Conservation (phyloP, 2,329 filamentous ascomycete genomes). For the Fusarium sp. region DNA sequence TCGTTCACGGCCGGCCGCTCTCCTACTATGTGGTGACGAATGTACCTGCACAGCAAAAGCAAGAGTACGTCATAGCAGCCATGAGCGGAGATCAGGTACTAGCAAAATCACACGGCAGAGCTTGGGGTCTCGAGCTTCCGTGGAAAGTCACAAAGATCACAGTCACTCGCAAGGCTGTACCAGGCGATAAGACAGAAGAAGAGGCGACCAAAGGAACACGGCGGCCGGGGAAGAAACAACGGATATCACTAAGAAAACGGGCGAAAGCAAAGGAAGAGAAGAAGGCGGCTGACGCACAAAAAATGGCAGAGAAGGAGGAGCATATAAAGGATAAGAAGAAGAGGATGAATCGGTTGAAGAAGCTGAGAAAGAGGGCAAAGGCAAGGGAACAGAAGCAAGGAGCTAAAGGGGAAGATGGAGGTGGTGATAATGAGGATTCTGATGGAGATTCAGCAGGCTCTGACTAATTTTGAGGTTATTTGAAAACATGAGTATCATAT, state of each 20-base stretch:
- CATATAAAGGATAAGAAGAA: conserved; percentile 74
- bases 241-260: conserved; percentile 66
- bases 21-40: conserved; percentile 65
- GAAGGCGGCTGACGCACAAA: conserved; percentile 57
- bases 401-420: conserved; percentile 40
- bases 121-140: conserved; percentile 73
- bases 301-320: conserved; percentile 66
- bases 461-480: conserved; percentile 16
- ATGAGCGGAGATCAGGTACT: conserved; percentile 68
- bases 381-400: conserved; percentile 67
- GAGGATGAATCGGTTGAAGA: conserved; percentile 72
- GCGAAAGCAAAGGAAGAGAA: conserved; percentile 60
- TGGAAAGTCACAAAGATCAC: conserved; percentile 69
- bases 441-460: conserved; percentile 33
- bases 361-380: conserved; percentile 71
- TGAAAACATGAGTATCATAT: no score
- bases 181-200: conserved; percentile 21
- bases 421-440: conserved; percentile 39
- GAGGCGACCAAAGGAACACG: conserved; percentile 54
- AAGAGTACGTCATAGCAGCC: conserved; percentile 62
- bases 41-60: conserved; percentile 55
- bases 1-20: conserved; percentile 57
- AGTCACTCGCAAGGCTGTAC: conserved; percentile 51
- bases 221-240: conserved; percentile 71
- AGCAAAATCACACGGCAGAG: conserved; percentile 58